These are phyloP conservation scores for Globisporangium canariense DNA, from an alignment of 352 stramenopile genomes.

Conservation along the genomic window DNA sequence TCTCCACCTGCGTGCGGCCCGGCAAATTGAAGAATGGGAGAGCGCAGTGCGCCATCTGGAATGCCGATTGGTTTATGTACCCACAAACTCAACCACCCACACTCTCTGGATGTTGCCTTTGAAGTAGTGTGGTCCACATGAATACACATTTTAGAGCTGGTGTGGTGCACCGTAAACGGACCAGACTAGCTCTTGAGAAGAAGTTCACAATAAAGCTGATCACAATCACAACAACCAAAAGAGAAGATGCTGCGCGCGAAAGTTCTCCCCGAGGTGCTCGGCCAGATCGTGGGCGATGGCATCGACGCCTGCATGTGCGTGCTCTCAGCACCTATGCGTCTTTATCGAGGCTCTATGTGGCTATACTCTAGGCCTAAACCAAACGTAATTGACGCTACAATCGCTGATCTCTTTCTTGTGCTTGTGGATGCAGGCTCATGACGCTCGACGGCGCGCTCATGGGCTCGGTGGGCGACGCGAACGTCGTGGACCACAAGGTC, in stretches of 20 bases:
- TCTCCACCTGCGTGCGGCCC: not conserved
- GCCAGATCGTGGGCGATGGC: conserved; percentile 74
- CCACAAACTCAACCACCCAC: not conserved
- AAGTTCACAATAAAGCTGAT: not conserved
- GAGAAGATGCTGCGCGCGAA: conserved; percentile 69
- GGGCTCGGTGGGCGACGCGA: conserved; percentile 57
- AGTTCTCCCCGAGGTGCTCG: conserved; percentile 73
- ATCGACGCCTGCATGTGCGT: conserved; percentile 72
- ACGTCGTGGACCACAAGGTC: conserved; percentile 75
- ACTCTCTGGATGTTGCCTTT: not conserved
- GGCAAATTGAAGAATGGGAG: not conserved
- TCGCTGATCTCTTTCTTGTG: not conserved
- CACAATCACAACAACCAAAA: not conserved
- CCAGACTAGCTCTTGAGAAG: not conserved
- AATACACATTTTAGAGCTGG: not conserved
- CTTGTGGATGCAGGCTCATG: conserved; percentile 47
- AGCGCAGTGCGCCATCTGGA: not conserved
- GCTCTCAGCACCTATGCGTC: not conserved
- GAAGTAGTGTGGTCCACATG: not conserved
- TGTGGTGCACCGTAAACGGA: not conserved
- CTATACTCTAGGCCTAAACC: not conserved
- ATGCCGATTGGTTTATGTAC: not conserved
- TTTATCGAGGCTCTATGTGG: not conserved
- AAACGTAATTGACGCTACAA: not conserved
- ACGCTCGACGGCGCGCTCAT: conserved; percentile 84